A percentile compares a stretch with the other conserved stretches of the same genome.
These are phyloP conservation scores for Glaciozyma martinii DNA, from an alignment of 768 basidiomycete species.

Conservation along the genomic window DNA sequence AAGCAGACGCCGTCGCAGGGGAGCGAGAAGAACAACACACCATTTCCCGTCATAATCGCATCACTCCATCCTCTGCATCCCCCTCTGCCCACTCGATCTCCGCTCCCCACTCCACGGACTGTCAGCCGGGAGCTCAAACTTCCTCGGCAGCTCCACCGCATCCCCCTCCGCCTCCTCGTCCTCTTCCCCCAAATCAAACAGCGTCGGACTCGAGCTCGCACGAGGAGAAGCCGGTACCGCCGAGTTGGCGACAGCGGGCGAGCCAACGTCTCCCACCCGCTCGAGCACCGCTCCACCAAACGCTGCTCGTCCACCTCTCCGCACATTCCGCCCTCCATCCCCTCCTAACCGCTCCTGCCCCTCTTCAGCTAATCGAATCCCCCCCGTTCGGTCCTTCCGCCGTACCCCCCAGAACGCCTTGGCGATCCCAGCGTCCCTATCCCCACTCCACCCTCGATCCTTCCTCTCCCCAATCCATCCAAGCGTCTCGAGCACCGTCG, in stretches of 20 bases:
- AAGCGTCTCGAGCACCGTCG: not conserved
- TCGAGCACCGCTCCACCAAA: not conserved
- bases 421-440: constrained; percentile 4
- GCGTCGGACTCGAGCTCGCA: not conserved
- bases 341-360: not conserved
- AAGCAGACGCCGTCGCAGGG: too few relatives aligned
- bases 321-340: too few relatives aligned
- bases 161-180: constrained; percentile 1
- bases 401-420: constrained; percentile 12
- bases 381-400: constrained; percentile 5
- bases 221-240: constrained; percentile 1
- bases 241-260: too few relatives aligned
- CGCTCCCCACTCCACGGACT: too few relatives aligned
- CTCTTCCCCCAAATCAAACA: constrained; percentile 6
- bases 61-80: too few relatives aligned
- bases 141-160: constrained; percentile 16
- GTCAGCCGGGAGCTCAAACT: not conserved
- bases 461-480: not conserved
- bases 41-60: too few relatives aligned
- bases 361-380: constrained; percentile 4
- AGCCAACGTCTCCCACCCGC: not conserved
- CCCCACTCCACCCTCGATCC: not conserved
- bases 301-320: not conserved
- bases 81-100: too few relatives aligned
- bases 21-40: too few relatives aligned